Evolutionary conservation across 352 stramenopile genomes (phyloP), one percentile per base, ranked within the genome.

Genomic region (Globisporangium takayamanum): DNA sequence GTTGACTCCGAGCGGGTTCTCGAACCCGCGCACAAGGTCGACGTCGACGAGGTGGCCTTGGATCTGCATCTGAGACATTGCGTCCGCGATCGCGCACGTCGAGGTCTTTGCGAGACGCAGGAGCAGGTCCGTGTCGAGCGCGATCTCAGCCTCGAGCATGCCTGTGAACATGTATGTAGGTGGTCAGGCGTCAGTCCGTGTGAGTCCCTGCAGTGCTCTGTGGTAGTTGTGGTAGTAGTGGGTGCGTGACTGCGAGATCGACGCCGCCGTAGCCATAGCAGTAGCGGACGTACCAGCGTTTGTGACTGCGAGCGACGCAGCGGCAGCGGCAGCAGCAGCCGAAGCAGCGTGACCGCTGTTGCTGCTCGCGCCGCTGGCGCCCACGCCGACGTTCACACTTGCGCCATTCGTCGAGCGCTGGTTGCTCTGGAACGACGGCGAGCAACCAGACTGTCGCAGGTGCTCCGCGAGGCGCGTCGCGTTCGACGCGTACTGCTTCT

Each of bases 401-500:
- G 63, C 16, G 25, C 25, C 52, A 3, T 50, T 59, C 1, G 62
- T 36, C 52, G 67, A 60, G 42, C 80, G 80, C 74, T 93, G 83
- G 69, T 93, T 93, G 69, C 78, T 88, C 72, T 90, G 76, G 70
- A 93, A 91, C 20, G 72, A 72, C 0, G 83, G 83, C 26, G 64
- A 80, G 58, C 83, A 93, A 59, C 75, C 77, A 53, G 76, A 78
- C 68, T 87, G 71, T 59, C 80, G 80, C 33, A 93, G 69, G 66
- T 93, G 83, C 53, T 93, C 83, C 41, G 78, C 83, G 55, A 93
- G 65, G 4, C 83, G 79, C 60, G 84, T 93, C 54, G 84, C 84
- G 61, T 93, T 93, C 49, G 79, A 87, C 48, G 84, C 84, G 56
- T 93, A 93, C 70, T 93, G 80, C 66, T 93, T 93, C 64, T 88